A percentile compares a stretch with the other conserved stretches of the same genome.
These are phyloP conservation scores for Spathaspora sp. DNA, from an alignment of 1,139 yeast species.

Conservation along the genomic window DNA sequence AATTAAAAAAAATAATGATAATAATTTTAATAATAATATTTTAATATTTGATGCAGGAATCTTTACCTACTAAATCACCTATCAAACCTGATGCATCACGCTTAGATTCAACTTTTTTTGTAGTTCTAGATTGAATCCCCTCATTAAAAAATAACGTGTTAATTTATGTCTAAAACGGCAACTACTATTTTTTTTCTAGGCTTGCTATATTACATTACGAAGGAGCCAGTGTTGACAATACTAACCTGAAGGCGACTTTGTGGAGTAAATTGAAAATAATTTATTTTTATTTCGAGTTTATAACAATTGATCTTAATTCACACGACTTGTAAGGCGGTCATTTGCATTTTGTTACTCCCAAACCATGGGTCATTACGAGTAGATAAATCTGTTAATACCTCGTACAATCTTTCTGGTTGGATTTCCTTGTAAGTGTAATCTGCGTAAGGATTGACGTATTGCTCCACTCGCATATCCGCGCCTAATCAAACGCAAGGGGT, in stretches of 20 bases:
- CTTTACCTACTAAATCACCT: neutral
- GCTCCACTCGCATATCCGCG: neutral
- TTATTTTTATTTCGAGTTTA: neutral
- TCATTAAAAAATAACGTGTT: neutral
- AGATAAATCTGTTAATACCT: no score
- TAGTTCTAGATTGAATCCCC: neutral
- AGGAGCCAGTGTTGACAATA: no score
- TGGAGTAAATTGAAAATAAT: neutral
- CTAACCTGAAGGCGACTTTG: neutral
- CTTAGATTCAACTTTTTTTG: neutral
- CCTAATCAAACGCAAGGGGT: neutral
- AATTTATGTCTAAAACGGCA: no score
- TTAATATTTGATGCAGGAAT: neutral
- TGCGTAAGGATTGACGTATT: neutral
- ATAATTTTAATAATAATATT: neutral
- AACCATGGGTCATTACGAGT: no score
- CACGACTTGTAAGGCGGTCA: neutral
- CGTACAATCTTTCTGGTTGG: no score
- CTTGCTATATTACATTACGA: neutral
- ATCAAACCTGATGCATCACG: conserved; percentile 1
- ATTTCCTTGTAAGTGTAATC: no score
- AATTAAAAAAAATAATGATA: neutral
- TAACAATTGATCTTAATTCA: neutral
- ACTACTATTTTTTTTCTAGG: neutral
- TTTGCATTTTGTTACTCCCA: neutral